Evolutionary conservation across 352 stramenopile species (phyloP), one percentile per base, ranked within the genome.

Genomic region (Globisporangium irregulare): DNA sequence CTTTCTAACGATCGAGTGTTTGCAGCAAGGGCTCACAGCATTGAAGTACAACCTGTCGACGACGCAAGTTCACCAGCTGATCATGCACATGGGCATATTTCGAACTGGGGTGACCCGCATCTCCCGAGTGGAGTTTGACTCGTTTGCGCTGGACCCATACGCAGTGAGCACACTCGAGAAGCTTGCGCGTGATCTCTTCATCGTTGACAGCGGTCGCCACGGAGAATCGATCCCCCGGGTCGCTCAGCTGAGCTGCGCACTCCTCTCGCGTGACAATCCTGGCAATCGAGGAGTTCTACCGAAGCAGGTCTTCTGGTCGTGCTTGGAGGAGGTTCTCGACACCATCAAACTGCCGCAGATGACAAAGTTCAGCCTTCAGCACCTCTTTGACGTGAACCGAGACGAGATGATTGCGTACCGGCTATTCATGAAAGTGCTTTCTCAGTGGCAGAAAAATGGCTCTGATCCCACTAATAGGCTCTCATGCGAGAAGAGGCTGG

Each of bases 51-150:
- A 80, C 1, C 15, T 84, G 32, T 69, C 70, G 3, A 64, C 32
- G 8, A 64, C 73, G 0, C 81, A 92, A 67, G 50, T 86, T 5
- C 56, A 71, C 6, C 38, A 67, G 5, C 63, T 94, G 18, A 68
- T 90, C 53, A 43, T 57, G 1, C 66, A 58, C 10, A 78, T 88
- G 20, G 73, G 71, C 18, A 68, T 90, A 7, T 91, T 90, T 32
- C 70, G 73, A 32, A 78, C 86, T 27, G 68, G 34, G 20, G 77
- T 67, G 18, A 63, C 51, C 6, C 73, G 73, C 0, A 29, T 93
- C 10, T 93, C 87, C 20, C 77, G 87, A 48, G 88, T 86, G 62
- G 87, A 94, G 62, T 94, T 94, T 61, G 87, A 94, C 68, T 76
- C 84, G 0, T 94, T 93, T 65, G 81, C 88, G 29, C 46, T 94